phyloP scores from a whole-genome alignment of 164 flowering plant species.

The Saururus chinensis region DNA sequence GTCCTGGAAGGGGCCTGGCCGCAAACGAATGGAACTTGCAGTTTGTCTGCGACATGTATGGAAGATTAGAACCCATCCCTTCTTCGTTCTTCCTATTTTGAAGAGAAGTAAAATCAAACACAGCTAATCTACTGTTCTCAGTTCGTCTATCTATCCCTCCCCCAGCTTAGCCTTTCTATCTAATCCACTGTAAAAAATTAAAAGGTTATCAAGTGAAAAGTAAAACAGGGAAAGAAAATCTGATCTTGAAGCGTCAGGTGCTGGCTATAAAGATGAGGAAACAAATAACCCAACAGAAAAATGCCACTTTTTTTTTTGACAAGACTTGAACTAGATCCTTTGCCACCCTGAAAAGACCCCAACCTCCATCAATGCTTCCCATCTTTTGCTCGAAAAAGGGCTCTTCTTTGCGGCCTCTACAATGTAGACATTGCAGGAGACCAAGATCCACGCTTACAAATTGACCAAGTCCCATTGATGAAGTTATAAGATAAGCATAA shows the following conservation, averaged over 20 bases:
- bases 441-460: no score
- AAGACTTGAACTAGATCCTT: constrained; percentile 26
- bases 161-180: background rate
- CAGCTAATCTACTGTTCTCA: background rate
- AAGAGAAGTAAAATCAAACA: background rate
- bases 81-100: no score
- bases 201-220: no score
- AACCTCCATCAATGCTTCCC: constrained; percentile 8
- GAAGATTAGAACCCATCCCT: constrained; percentile 2
- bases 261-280: background rate
- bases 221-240: background rate
- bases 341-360: constrained; percentile 30
- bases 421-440: no score
- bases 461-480: background rate
- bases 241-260: background rate
- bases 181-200: background rate
- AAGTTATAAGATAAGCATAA: background rate
- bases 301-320: constrained; percentile 17
- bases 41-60: constrained; percentile 9
- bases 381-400: constrained; percentile 5
- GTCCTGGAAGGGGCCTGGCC: background rate
- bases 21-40: background rate
- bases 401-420: background rate
- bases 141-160: background rate
- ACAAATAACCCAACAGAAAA: background rate